A percentile compares a stretch with the other conserved stretches of the same genome.
These are phyloP conservation scores for Melampsora larici-populina DNA, from an alignment of 1,284 basidiomycete genomes.

Conservation along the genomic window DNA sequence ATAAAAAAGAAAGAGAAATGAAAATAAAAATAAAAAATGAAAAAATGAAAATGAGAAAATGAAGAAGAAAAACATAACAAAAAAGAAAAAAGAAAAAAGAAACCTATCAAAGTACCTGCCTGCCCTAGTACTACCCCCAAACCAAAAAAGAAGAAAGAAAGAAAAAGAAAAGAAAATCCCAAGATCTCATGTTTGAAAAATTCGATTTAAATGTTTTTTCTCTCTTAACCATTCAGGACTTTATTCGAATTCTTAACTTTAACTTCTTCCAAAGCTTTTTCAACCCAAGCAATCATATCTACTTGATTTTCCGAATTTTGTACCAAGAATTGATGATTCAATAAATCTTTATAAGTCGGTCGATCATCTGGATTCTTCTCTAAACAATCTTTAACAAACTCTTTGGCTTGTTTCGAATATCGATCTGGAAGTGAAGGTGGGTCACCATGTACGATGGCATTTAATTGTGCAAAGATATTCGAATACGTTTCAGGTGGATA, in stretches of 20 bases:
- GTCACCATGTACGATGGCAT: conserved; percentile 91
- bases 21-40: too few species aligned
- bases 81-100: too few species aligned
- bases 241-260: background rate
- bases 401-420: conserved; percentile 53
- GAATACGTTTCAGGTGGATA: conserved; percentile 98
- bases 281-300: conserved; percentile 53
- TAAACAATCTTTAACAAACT: conserved; percentile 52
- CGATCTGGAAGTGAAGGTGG: conserved; percentile 72
- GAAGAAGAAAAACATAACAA: too few species aligned
- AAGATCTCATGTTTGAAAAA: too few species aligned
- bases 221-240: too few species aligned
- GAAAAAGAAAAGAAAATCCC: too few species aligned
- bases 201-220: too few species aligned
- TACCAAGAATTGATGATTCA: conserved; percentile 51
- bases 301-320: conserved; percentile 44
- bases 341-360: conserved; percentile 52
- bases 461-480: conserved; percentile 93
- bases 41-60: too few species aligned
- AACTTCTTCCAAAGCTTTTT: conserved; percentile 28
- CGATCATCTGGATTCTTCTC: conserved; percentile 51
- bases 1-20: too few species aligned
- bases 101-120: too few species aligned
- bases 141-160: too few species aligned
- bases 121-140: too few species aligned